Conservation (phyloP, 2,329 filamentous ascomycete species). For the Calonectria fujianensis region DNA sequence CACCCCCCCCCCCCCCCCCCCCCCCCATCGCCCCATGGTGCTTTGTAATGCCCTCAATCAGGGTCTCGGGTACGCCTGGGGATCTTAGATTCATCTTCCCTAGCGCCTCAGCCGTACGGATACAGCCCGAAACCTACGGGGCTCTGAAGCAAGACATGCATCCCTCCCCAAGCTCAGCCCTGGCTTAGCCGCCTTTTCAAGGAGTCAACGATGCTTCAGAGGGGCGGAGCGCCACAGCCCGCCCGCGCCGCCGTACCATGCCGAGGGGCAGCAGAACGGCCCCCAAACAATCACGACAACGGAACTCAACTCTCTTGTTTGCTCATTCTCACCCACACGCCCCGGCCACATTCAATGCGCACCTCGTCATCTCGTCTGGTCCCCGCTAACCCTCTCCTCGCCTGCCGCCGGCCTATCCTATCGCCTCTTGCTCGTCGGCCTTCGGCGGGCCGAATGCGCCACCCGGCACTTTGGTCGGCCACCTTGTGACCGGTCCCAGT, state of each 20-base stretch:
- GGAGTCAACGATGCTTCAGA: not conserved
- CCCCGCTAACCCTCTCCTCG: slow-evolving; percentile 19
- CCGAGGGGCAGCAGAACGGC: slow-evolving; percentile 21
- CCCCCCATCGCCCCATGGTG: not conserved
- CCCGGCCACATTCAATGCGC: not conserved
- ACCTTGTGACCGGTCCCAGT: slow-evolving; percentile 29
- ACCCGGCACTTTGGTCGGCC: slow-evolving; percentile 35
- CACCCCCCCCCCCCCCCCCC: too few species aligned
- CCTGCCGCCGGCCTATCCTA: slow-evolving; percentile 28
- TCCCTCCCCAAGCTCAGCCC: slow-evolving; percentile 29
- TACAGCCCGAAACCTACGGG: not conserved
- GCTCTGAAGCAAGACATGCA: slow-evolving; percentile 32
- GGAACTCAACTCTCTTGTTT: not conserved
- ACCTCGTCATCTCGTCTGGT: slow-evolving; percentile 36
- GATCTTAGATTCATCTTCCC: slow-evolving; percentile 4
- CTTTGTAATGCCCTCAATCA: not conserved
- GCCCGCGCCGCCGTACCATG: not conserved
- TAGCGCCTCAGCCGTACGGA: slow-evolving; percentile 16
- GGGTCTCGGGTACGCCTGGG: not conserved
- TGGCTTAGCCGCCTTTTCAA: slow-evolving; percentile 29
- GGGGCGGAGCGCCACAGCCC: slow-evolving; percentile 20
- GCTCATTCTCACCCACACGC: slow-evolving; percentile 9
- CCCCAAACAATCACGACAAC: slow-evolving; percentile 29
- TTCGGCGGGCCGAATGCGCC: slow-evolving; percentile 44
- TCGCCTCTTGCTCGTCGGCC: slow-evolving; percentile 28